Base-by-base conservation (phyloP, 2,329 filamentous ascomycete genomes). In the Zarea fungicola region DNA sequence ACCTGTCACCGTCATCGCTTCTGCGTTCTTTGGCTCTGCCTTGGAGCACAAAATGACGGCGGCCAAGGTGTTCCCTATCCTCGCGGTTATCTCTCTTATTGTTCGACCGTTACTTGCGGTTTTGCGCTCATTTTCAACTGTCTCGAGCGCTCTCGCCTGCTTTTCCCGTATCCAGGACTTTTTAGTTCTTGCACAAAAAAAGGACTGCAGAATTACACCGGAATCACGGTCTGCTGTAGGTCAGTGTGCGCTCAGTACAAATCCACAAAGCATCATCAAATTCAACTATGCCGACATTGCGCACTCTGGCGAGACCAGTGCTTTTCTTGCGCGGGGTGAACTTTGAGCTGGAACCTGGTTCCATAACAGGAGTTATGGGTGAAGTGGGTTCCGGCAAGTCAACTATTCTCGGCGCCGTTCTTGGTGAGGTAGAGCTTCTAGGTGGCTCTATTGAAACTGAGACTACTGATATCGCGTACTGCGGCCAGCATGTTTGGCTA, bases 301-400 rank as follows among this genome's bases (percentile, higher is more conserved):
- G 4, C 41, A 26, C 1, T 1, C 14, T 14, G 5, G 11, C 22
- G 4, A 9, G 1, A 28, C 3, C 13, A 2, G 1, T 4, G 3
- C 28, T 5, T 6, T 43, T 10, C 41, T 43, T n/a, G 7, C 28
- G 26, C 3, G 19, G 16, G 9, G 18, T 34, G 3, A 10, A 22
- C 16, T 32, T 43, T 23, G 3, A 5, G 6, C 26, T 43, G 4
- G 6, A 10, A 5, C 26, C 11, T 2, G 41, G 41, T 2, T 43
- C 41, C 4, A 13, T 43, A 2, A 43, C 41, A 13, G 41, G 28
- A 1, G 18, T 43, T 5, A 4, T 43, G 5, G 28, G 41, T 10
- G 26, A 19, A n/a, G 18, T 5, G 3, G 41, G 41, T n/a, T 10
- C 41, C 11, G 41, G 41, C 2, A 43, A 43, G 9, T 43, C 41